phyloP scores from a whole-genome alignment of 495 filamentous ascomycete species.

The Clohesyomyces aquaticus region DNA sequence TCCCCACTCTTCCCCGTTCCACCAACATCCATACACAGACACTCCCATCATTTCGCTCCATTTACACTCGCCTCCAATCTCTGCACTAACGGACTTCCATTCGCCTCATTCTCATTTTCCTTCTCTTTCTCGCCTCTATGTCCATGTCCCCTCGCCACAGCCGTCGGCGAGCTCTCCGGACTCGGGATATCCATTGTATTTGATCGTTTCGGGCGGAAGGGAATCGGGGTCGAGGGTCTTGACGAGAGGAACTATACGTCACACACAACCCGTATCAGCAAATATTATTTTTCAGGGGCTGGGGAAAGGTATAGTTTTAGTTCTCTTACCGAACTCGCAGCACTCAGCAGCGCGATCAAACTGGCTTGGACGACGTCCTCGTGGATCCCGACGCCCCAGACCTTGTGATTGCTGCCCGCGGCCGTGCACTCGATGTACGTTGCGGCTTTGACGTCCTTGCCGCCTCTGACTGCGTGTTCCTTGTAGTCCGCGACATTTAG shows the following conservation, averaged over 20 bases:
- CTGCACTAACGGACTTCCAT: constrained; percentile 18
- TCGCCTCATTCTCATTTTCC: too few relatives aligned
- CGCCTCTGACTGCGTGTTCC: constrained; percentile 86
- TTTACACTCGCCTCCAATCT: constrained; percentile 24
- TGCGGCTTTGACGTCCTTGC: constrained; percentile 82
- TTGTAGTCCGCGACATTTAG: constrained; percentile 94
- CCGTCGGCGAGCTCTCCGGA: constrained; percentile 26
- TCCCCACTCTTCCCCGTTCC: too few relatives aligned
- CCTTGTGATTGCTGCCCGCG: constrained; percentile 65
- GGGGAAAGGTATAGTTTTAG: background rate
- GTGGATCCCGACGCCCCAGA: constrained; percentile 97
- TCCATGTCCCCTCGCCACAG: too few relatives aligned
- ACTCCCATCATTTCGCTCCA: too few relatives aligned
- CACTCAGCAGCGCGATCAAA: constrained; percentile 84
- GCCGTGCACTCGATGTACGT: constrained; percentile 91
- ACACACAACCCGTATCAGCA: too few relatives aligned
- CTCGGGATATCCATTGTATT: constrained; percentile 41
- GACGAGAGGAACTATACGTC: constrained; percentile 60
- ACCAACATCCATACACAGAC: too few relatives aligned
- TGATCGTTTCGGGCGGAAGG: constrained; percentile 51
- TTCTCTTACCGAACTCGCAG: constrained; percentile 79
- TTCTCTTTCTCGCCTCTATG: too few relatives aligned
- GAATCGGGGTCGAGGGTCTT: constrained; percentile 58
- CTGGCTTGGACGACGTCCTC: constrained; percentile 92
- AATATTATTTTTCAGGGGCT: background rate